Conservation (phyloP, 805 yeast genomes). For the Saccharomyces mikatae region DNA sequence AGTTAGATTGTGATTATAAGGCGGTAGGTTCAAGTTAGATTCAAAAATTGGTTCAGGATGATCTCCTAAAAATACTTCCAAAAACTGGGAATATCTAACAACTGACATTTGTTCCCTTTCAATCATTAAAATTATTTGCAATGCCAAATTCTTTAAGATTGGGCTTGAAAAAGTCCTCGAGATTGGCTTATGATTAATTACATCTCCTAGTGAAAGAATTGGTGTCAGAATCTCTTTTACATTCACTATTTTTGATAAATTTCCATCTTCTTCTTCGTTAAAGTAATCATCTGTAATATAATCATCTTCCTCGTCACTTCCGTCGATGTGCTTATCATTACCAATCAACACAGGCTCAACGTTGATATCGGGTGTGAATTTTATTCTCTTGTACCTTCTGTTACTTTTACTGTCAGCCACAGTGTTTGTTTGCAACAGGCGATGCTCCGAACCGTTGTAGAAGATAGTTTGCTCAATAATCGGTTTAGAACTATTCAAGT, state of each 20-base stretch:
- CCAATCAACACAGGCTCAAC: not conserved
- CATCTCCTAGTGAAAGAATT: conserved; percentile 69
- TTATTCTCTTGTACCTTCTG: conserved; percentile 23
- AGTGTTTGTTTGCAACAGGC: conserved; percentile 19
- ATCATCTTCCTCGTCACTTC: conserved; percentile 7
- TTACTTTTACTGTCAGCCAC: not conserved
- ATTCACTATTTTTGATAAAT: conserved; percentile 43
- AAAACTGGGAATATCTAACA: conserved; percentile 58
- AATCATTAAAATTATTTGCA: conserved; percentile 66
- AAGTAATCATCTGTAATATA: conserved; percentile 22
- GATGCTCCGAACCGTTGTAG: conserved; percentile 32
- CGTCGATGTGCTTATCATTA: not conserved
- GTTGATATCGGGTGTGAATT: conserved; percentile 8
- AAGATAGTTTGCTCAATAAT: conserved; percentile 27
- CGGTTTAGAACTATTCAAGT: conserved; percentile 31
- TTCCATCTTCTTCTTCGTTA: conserved; percentile 32
- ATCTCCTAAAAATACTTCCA: conserved; percentile 81
- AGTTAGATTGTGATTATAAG: conserved; percentile 56
- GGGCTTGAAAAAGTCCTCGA: conserved; percentile 54
- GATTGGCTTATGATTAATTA: conserved; percentile 62
- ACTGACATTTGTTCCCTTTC: conserved; percentile 75
- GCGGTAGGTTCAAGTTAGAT: conserved; percentile 55
- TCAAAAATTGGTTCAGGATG: conserved; percentile 64
- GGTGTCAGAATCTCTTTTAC: conserved; percentile 63
- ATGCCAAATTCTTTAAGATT: conserved; percentile 53